Evolutionary conservation across 805 yeast species (phyloP), one percentile per base, ranked within the genome.

Genomic region (Candida bentonensis): DNA sequence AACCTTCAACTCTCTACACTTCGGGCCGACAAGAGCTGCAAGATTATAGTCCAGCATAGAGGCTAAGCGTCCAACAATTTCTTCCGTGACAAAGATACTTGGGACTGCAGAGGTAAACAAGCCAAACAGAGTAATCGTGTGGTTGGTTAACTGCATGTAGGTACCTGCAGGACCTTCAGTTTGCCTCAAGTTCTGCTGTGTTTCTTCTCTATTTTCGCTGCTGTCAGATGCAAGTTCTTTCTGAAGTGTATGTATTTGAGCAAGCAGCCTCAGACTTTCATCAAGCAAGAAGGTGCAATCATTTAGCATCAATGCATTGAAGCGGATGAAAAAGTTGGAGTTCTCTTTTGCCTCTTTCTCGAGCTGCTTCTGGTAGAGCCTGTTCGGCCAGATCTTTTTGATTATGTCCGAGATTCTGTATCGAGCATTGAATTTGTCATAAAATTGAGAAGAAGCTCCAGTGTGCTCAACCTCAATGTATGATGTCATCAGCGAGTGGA

Each of bases 391-490:
- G 44, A 92, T 66, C 52, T 79, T 78, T 59, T 86, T 89, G 54
- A 92, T 65, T 26, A 92, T 81, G 41, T 74, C 74, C 0, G 96
- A 82, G 23, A 92, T 84, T 58, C 85, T 81, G 62, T 78, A 89
- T 60, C 98, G 74, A 39, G 85, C 76, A 60, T 86, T 88, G 66
- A 92, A 92, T 63, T 92, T 92, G 61, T 92, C 99, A 61, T 89
- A 89, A 58, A 89, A 92, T 62, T 92, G 97, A 0, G 94, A 78
- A 4, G 89, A 79, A 1, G 96, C 82, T 7, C 98, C 98, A 0
- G 98, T 92, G 56, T 84, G 87, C 60, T 92, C 99, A 42, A 89
- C 88, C 70, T 84, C 85, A 27, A 92, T 95, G 60, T 89, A 92
- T 49, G 87, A 82, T 54, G 86, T 94, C 62, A 92, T 71, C 46